Base-by-base conservation (phyloP, 345 rosid species). In the Citrus cavaleriei region DNA sequence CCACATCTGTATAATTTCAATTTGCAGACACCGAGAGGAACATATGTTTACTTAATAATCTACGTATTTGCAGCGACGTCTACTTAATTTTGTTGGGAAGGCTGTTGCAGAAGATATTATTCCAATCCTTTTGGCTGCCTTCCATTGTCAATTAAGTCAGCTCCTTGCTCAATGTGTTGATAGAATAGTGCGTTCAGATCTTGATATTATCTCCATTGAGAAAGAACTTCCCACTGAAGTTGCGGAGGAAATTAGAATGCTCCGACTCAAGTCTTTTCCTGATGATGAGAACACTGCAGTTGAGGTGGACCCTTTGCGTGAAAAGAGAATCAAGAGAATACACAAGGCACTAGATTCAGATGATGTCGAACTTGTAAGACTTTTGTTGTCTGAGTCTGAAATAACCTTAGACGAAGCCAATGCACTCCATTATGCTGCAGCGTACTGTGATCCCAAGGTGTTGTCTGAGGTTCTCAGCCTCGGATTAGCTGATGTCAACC, bases 301-400 rank as follows among this genome's bases (percentile, higher is more conserved):
- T 2, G 86, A 68, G 38, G 75, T 64, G 21, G 92, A 72, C 78
- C 91, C 89, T 59, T 35, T 86, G 73, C 90, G 12, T 4, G 84
- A 87, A 78, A 95, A 94, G 87, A 88, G 94, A 83, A 85, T 87
- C 21, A 85, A 84, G 86, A 93, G 94, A 83, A 90, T 96, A 78
- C 95, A 87, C 67, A 96, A 86, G 85, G 98, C 99, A 74, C 84
- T 96, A 40, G 99, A 96, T 81, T 94, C 97, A 0, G 99, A 96
- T 74, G 99, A 96, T 87, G 85, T 96, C 27, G 99, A 96, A 81
- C 98, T 94, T 22, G 93, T 96, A 74, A 85, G 85, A 75, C 97
- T 96, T 82, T 95, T 96, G 19, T 84, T 96, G 51, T 84, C 91
- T 0, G 98, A 96, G 82, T 93, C 99, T 79, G 82, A 88, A 28